A percentile compares a stretch with the other conserved stretches of the same genome.
phyloP scores from a whole-genome alignment of 768 basidiomycete genomes.

The Tulasnella calospora region DNA sequence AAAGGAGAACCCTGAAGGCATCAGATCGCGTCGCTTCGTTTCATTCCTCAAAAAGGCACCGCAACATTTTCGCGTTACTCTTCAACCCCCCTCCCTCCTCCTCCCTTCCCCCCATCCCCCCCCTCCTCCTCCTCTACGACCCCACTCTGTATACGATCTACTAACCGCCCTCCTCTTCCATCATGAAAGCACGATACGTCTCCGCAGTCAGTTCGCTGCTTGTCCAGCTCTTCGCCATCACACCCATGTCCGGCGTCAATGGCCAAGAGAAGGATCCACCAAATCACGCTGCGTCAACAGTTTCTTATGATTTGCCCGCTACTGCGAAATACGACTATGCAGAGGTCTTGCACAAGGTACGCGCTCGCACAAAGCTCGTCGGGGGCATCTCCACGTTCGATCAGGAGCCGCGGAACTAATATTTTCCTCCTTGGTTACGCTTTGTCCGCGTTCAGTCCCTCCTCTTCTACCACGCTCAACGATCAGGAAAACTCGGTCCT shows the following conservation, averaged over 20 bases:
- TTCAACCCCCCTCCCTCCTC: not conserved
- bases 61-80: not conserved
- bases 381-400: not conserved
- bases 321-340: slow-evolving; percentile 20
- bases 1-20: not conserved
- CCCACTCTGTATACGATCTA: not conserved
- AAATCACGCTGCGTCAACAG: slow-evolving; percentile 9
- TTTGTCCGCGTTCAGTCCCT: not conserved
- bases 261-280: not conserved
- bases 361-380: not conserved
- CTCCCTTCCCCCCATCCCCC: not conserved
- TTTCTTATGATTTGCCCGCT: not conserved
- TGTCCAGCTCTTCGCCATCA: not conserved
- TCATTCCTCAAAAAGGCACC: not conserved
- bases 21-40: not conserved
- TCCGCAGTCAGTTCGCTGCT: not conserved
- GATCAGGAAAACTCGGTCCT: slow-evolving; percentile 15
- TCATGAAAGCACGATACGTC: not conserved
- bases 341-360: slow-evolving; percentile 20
- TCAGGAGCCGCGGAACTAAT: not conserved
- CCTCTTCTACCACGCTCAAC: slow-evolving; percentile 19
- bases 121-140: not conserved
- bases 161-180: not conserved
- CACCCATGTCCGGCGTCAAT: not conserved
- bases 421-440: not conserved